These are phyloP conservation scores for Phlegmacium glaucopus DNA, from an alignment of 768 basidiomycete genomes.

Conservation along the genomic window DNA sequence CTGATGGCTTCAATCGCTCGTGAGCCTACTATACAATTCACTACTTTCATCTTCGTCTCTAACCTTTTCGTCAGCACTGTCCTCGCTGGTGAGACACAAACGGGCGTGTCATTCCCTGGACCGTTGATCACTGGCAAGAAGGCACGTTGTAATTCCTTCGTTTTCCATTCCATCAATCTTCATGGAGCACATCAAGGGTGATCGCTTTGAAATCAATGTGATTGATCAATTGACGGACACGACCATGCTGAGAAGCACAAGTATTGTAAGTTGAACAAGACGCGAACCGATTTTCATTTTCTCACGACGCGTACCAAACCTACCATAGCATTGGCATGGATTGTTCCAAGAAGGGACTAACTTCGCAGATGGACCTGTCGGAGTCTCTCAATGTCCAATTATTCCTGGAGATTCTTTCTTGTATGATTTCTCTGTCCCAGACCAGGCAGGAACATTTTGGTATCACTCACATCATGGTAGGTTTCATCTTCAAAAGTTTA, in stretches of 20 bases:
- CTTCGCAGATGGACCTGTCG: conserved; percentile 37
- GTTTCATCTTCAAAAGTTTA: conserved; percentile 11
- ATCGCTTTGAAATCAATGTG: conserved; percentile 42
- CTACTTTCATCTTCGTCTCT: neutral
- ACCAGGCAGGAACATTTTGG: conserved; percentile 45
- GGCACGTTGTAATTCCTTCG: conserved; percentile 6
- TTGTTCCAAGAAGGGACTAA: conserved; percentile 31
- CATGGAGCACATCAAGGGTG: conserved; percentile 21
- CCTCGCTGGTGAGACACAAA: conserved; percentile 14
- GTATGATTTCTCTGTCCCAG: conserved; percentile 14
- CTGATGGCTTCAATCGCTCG: conserved; percentile 17
- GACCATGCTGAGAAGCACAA: conserved; percentile 45
- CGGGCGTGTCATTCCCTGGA: conserved; percentile 21
- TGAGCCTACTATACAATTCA: neutral
- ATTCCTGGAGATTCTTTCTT: conserved; percentile 31
- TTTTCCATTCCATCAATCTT: neutral
- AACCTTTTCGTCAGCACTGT: conserved; percentile 6
- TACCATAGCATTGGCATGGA: conserved; percentile 42
- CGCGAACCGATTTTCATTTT: too few relatives aligned
- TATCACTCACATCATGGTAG: conserved; percentile 34
- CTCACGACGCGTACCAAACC: neutral
- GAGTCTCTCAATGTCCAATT: conserved; percentile 41
- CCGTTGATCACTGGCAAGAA: conserved; percentile 27
- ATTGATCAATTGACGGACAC: conserved; percentile 40
- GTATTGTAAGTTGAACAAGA: conserved; percentile 36